Conservation (phyloP, 2,329 filamentous ascomycete species). For the Neopestalotiopsis sp. region DNA sequence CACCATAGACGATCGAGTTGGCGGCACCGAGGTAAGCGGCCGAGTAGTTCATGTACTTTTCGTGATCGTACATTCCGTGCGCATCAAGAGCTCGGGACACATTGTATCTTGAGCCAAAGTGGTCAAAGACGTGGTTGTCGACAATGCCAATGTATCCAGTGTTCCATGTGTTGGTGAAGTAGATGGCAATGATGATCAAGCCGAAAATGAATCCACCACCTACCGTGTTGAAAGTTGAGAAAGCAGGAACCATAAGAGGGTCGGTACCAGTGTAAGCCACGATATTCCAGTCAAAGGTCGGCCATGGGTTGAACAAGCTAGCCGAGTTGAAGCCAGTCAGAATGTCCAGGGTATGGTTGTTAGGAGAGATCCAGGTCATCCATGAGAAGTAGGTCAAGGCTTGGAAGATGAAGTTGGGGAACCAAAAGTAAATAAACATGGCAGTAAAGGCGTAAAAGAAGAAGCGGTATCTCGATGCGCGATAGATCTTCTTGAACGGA, state of each 20-base stretch:
- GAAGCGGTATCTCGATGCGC: conserved; percentile 46
- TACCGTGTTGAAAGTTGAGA: conserved; percentile 26
- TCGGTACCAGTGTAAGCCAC: conserved; percentile 34
- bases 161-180: conserved; percentile 32
- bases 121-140: conserved; percentile 13
- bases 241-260: conserved; percentile 30
- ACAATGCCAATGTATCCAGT: conserved; percentile 37
- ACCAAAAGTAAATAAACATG: conserved; percentile 56
- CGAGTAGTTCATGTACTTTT: conserved; percentile 24
- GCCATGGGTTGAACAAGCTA: conserved; percentile 24
- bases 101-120: conserved; percentile 15
- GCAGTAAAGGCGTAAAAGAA: conserved; percentile 45
- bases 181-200: conserved; percentile 23
- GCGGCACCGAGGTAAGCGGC: conserved; percentile 10
- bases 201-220: conserved; percentile 24
- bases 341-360: conserved; percentile 25
- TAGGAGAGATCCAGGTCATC: conserved; percentile 53
- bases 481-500: conserved; percentile 44
- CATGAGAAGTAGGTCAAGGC: conserved; percentile 50
- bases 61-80: conserved; percentile 21
- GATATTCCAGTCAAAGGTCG: conserved; percentile 20
- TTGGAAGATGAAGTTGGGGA: conserved; percentile 52
- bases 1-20: conserved; percentile 11
- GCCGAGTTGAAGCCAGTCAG: conserved; percentile 21
- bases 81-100: conserved; percentile 17